phyloP scores from a whole-genome alignment of 2,329 filamentous ascomycete species.

The Bimuria novae-zelandiae region DNA sequence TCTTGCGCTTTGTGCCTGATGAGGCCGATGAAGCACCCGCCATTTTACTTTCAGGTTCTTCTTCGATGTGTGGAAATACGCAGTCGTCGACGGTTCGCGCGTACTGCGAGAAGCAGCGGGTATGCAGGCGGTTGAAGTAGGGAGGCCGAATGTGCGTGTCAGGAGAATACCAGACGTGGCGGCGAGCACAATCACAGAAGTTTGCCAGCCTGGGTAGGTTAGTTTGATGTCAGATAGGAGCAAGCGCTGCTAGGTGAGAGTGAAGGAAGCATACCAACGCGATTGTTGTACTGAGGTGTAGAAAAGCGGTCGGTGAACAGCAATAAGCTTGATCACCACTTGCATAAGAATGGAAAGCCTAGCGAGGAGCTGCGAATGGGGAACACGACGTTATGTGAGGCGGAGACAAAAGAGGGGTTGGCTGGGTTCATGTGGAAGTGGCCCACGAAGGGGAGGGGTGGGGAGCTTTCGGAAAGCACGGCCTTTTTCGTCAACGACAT shows the following conservation, averaged over 20 bases:
- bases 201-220: constrained; percentile 7
- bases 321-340: constrained; percentile 6
- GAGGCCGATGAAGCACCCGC: constrained; percentile 29
- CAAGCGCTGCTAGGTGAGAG: constrained; percentile 4
- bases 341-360: constrained; percentile 16
- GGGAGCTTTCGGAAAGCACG: background rate
- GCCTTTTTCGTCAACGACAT: background rate
- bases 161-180: constrained; percentile 2
- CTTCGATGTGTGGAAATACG: background rate
- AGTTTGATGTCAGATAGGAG: constrained; percentile 7
- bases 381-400: background rate
- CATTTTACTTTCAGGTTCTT: constrained; percentile 19
- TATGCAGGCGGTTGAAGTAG: constrained; percentile 1
- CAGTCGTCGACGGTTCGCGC: background rate
- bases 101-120: constrained; percentile 9
- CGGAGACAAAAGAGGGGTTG: constrained; percentile 9
- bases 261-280: constrained; percentile 15
- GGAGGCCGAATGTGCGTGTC: background rate
- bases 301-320: constrained; percentile 6
- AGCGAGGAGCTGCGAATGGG: background rate
- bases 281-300: constrained; percentile 1
- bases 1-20: constrained; percentile 59
- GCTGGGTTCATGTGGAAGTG: constrained; percentile 8
- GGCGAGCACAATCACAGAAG: constrained; percentile 9
- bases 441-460: constrained; percentile 2